These are phyloP conservation scores for Exophiala phaeomuriformis DNA, from an alignment of 2,329 filamentous ascomycete genomes.

Conservation along the genomic window DNA sequence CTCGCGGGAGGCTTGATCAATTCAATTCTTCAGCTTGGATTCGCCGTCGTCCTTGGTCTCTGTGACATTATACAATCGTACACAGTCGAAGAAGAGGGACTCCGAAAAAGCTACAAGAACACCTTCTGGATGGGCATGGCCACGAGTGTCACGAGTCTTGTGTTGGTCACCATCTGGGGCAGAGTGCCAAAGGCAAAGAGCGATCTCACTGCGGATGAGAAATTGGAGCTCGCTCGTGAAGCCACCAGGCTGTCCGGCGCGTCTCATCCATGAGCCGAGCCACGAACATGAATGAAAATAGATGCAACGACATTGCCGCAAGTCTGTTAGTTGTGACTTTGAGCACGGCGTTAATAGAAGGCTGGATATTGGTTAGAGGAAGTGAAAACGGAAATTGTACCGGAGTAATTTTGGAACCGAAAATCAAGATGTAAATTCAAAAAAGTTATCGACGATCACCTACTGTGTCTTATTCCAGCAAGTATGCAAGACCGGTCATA, in stretches of 20 bases:
- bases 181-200: constrained; percentile 50
- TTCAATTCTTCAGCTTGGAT: constrained; percentile 62
- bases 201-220: constrained; percentile 53
- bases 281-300: not conserved
- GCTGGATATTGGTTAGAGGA: no score
- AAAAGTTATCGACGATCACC: no score
- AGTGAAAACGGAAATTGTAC: no score
- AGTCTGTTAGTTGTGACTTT: no score
- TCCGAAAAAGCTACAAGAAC: constrained; percentile 50
- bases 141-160: constrained; percentile 46
- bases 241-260: constrained; percentile 13
- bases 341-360: no score
- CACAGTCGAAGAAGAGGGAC: constrained; percentile 37
- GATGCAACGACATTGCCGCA: no score
- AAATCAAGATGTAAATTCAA: no score
- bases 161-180: constrained; percentile 49
- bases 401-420: no score
- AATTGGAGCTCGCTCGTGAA: constrained; percentile 30
- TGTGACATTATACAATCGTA: constrained; percentile 55
- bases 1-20: constrained; percentile 66
- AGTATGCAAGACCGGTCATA: no score
- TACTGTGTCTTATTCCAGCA: no score
- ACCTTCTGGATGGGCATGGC: constrained; percentile 54
- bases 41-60: constrained; percentile 64
- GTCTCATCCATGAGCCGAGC: not conserved